Evolutionary conservation across 148 eudicot species (phyloP).

Genomic region (Cornus florida): DNA sequence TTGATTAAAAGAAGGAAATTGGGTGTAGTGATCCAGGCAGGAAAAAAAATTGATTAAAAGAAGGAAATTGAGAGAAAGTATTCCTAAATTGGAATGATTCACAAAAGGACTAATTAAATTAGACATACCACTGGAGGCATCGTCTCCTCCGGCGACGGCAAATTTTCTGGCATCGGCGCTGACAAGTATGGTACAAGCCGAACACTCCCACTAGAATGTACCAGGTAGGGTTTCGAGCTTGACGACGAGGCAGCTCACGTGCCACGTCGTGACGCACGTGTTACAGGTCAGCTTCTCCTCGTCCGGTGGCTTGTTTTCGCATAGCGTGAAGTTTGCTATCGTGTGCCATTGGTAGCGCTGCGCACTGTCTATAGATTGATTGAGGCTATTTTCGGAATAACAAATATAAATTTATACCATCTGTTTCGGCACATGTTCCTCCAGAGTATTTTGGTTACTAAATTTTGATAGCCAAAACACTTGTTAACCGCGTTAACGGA

Average conservation of each 20-base stretch:
- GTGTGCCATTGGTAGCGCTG: slow-evolving; percentile 11
- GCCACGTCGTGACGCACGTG: slow-evolving; percentile 86
- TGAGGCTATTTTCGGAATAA: too few relatives aligned
- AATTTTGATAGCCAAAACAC: too few relatives aligned
- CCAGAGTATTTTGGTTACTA: too few relatives aligned
- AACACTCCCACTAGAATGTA: slow-evolving; percentile 58
- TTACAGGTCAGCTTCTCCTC: slow-evolving; percentile 48
- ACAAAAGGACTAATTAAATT: too few relatives aligned
- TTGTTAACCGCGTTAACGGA: too few relatives aligned
- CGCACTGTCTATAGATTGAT: neutral
- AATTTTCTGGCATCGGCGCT: slow-evolving; percentile 1
- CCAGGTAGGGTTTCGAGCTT: slow-evolving; percentile 44
- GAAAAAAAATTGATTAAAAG: too few relatives aligned
- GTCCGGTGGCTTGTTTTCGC: slow-evolving; percentile 46
- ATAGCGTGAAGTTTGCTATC: slow-evolving; percentile 56
- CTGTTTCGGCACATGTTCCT: too few relatives aligned
- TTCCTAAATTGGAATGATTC: too few relatives aligned
- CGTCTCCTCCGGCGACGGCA: slow-evolving; percentile 8
- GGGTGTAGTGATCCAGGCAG: too few relatives aligned
- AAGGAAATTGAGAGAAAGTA: too few relatives aligned
- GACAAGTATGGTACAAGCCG: slow-evolving; percentile 51
- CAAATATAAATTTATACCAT: too few relatives aligned
- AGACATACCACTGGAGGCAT: slow-evolving; percentile 16
- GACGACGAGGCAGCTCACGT: slow-evolving; percentile 48
- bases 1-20: too few relatives aligned